Evolutionary conservation across 257 asterid species (phyloP), one percentile per base, ranked within the genome.

Genomic region (Fraxinus excelsior): DNA sequence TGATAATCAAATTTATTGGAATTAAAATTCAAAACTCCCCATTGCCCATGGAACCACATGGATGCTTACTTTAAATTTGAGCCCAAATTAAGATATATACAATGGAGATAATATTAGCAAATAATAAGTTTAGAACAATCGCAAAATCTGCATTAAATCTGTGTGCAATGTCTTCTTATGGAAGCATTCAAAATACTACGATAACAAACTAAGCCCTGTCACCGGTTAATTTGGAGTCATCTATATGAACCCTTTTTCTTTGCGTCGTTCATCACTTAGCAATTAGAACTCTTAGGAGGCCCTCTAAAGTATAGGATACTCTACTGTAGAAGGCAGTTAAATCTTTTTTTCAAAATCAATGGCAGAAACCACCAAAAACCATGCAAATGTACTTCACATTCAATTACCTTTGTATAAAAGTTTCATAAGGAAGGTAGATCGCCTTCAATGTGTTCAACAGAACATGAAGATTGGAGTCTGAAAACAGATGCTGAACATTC

Each of bases 401-500:
- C 23, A n/a, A 78, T 67, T 84, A 89, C 98, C 92, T 88, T 77
- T 94, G 96, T 86, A 90, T 93, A 84, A 93, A 96, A 70, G 93
- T 82, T 87, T 93, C 98, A 69, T 83, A 96, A 65, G 99, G 98
- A 72, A 86, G 88, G 85, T 89, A 96, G 74, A 91, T 86, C 42
- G 98, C 94, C 87, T 93, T 93, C 90, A 96, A 74, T 31, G 97
- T 81, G 40, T 91, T 96, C 91, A 88, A 79, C 82, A 92, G 78
- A 76, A 92, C 86, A 34, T 82, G 88, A 75, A 88, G 90, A 82
- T 93, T 96, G 13, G 96, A 87, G 40, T 90, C 96, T 10, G 97
- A 89, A 82, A 96, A 96, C 79, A 93, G 87, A 85, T 91, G 97
- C 71, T 91, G 97, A 76, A 93, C 82, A 79, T 91, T 96, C 89